Percentiles rank a stretch among this genome's conserved stretches.
These are phyloP conservation scores for Quercus wislizeni DNA, from an alignment of 306 rosid genomes.

Conservation along the genomic window DNA sequence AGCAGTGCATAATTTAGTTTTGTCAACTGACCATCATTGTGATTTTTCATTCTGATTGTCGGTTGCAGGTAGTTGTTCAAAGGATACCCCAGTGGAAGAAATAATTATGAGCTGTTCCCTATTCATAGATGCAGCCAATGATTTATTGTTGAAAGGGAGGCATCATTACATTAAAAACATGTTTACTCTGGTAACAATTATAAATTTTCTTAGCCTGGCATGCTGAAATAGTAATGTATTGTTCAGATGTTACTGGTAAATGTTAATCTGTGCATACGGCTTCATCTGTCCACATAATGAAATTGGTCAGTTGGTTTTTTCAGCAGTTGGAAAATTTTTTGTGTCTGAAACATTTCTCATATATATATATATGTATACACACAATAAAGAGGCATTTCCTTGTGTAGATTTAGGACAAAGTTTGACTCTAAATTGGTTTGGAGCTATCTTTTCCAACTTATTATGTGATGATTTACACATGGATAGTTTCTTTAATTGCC, in stretches of 20 bases:
- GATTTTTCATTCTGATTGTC: not conserved
- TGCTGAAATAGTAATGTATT: not conserved
- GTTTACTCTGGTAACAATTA: not conserved
- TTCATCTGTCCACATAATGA: no score
- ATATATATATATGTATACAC: no score
- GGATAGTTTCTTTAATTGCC: no score
- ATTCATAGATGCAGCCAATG: not conserved
- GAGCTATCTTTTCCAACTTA: no score
- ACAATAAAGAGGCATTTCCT: no score
- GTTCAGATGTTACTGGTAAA: not conserved
- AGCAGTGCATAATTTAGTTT: not conserved
- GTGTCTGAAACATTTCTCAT: not conserved
- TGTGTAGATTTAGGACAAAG: no score
- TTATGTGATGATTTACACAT: no score
- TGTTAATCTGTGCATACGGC: not conserved
- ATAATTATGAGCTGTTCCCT: slow-evolving; percentile 8
- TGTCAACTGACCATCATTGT: not conserved
- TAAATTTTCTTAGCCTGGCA: not conserved
- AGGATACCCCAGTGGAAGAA: slow-evolving; percentile 57
- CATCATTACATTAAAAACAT: not conserved
- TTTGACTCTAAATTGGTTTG: no score
- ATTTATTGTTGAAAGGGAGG: not conserved
- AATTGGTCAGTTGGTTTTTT: not conserved
- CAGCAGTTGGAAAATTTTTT: not conserved
- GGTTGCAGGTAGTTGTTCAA: slow-evolving; percentile 46